Conservation (phyloP, 768 basidiomycete genomes). For the Pulveroboletus sp. region DNA sequence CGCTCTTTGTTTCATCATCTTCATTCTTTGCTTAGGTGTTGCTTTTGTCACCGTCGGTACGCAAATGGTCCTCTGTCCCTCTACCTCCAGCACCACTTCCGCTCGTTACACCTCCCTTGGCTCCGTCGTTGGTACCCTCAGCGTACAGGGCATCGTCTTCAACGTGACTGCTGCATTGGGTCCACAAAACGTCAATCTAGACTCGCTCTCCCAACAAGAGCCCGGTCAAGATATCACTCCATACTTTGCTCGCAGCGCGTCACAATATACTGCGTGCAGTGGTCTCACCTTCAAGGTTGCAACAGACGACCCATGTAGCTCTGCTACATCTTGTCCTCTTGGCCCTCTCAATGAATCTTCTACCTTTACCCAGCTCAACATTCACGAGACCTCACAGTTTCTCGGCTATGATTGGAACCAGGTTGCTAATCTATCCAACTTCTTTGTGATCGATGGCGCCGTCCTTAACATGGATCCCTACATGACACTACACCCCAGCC, state of each 20-base stretch:
- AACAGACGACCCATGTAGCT: slow-evolving; percentile 66
- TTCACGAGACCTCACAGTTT: slow-evolving; percentile 60
- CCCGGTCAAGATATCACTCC: slow-evolving; percentile 91
- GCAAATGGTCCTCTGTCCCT: slow-evolving; percentile 87
- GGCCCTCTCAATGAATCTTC: slow-evolving; percentile 49
- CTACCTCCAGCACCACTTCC: slow-evolving; percentile 38
- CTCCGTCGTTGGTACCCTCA: slow-evolving; percentile 56
- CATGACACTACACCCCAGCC: slow-evolving; percentile 60
- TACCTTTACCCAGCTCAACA: slow-evolving; percentile 55
- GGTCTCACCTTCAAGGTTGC: slow-evolving; percentile 65
- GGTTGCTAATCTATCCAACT: slow-evolving; percentile 63
- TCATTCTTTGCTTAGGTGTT: slow-evolving; percentile 68
- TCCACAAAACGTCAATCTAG: slow-evolving; percentile 52
- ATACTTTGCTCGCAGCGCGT: slow-evolving; percentile 66
- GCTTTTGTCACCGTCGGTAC: slow-evolving; percentile 95
- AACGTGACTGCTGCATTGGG: slow-evolving; percentile 56
- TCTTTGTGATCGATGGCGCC: slow-evolving; percentile 87
- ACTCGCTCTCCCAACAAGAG: slow-evolving; percentile 44
- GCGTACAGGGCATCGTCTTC: slow-evolving; percentile 71
- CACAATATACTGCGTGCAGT: slow-evolving; percentile 62
- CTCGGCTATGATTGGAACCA: slow-evolving; percentile 93
- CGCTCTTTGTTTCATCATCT: slow-evolving; percentile 83
- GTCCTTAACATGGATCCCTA: slow-evolving; percentile 94
- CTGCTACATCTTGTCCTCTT: slow-evolving; percentile 60
- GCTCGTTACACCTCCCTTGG: slow-evolving; percentile 52